These are phyloP conservation scores for Marchantia polymorpha DNA, from an alignment of 225 moss, liverwort and hornwort species.

Conservation along the genomic window DNA sequence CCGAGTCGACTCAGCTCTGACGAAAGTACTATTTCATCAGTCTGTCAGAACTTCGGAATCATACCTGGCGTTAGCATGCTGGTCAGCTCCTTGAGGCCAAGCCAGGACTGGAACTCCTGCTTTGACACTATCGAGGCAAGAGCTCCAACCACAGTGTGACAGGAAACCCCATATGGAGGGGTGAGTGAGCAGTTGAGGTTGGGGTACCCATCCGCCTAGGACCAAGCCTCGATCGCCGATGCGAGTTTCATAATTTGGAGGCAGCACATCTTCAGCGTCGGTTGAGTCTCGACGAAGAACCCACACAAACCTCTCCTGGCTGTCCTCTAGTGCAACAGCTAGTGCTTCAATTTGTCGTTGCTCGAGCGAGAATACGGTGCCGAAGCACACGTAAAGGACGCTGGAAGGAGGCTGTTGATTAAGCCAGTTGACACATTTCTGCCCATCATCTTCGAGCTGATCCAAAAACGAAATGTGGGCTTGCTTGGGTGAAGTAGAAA, in stretches of 20 bases:
- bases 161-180: conserved; percentile 30
- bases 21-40: neutral
- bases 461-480: too few species aligned
- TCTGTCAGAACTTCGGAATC: neutral
- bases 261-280: neutral
- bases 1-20: too few species aligned
- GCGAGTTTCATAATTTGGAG: neutral
- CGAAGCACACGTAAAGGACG: conserved; percentile 37
- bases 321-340: conserved; percentile 28
- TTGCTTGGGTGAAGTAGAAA: too few species aligned
- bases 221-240: neutral
- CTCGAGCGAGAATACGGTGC: conserved; percentile 1
- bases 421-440: conserved; percentile 17
- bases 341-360: conserved; percentile 7
- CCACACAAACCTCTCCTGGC: conserved; percentile 31
- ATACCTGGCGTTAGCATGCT: neutral
- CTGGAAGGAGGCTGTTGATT: conserved; percentile 21
- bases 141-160: conserved; percentile 44
- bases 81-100: conserved; percentile 26
- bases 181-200: conserved; percentile 26
- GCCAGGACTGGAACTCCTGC: conserved; percentile 32
- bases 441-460: neutral
- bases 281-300: neutral
- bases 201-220: conserved; percentile 6
- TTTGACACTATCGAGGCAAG: conserved; percentile 24